These are phyloP conservation scores for Melanogaster broomeanus DNA, from an alignment of 768 basidiomycete genomes.

Conservation along the genomic window DNA sequence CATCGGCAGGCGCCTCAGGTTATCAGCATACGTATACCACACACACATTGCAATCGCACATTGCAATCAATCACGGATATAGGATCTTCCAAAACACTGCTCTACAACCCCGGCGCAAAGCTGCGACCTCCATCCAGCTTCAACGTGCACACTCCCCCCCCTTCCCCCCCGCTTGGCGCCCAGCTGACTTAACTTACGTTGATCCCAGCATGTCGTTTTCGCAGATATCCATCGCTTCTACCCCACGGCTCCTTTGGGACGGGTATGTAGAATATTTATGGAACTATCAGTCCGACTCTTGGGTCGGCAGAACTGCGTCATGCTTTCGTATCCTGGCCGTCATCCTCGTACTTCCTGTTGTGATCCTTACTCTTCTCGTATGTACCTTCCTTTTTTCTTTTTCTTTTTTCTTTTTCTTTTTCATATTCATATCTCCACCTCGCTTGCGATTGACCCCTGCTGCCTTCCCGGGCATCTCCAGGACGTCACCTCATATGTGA, in stretches of 20 bases:
- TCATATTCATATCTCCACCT: conserved; percentile 18
- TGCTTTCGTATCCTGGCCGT: conserved; percentile 65
- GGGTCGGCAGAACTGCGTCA: conserved; percentile 66
- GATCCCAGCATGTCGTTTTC: conserved; percentile 2
- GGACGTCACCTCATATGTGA: conserved; percentile 82
- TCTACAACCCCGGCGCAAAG: conserved; percentile 4
- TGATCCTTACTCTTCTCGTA: conserved; percentile 69
- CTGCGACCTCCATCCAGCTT: conserved; percentile 14
- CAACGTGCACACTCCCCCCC: too few relatives aligned
- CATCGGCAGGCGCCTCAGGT: conserved; percentile 6
- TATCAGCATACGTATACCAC: conserved; percentile 1
- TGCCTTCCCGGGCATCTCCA: conserved; percentile 27
- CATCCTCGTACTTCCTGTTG: conserved; percentile 46
- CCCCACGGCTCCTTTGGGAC: conserved; percentile 53
- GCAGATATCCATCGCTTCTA: conserved; percentile 23
- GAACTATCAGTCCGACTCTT: conserved; percentile 63
- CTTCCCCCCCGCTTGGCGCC: too few relatives aligned
- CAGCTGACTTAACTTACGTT: too few relatives aligned
- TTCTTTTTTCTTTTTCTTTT: conserved; percentile 9
- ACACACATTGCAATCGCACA: too few relatives aligned
- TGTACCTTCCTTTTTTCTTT: conserved; percentile 25
- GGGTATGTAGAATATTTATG: conserved; percentile 64
- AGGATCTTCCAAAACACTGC: too few relatives aligned
- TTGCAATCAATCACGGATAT: not conserved
- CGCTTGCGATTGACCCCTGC: conserved; percentile 2